Conservation (phyloP, 1,284 basidiomycete species). For the Puccinia hordei region DNA sequence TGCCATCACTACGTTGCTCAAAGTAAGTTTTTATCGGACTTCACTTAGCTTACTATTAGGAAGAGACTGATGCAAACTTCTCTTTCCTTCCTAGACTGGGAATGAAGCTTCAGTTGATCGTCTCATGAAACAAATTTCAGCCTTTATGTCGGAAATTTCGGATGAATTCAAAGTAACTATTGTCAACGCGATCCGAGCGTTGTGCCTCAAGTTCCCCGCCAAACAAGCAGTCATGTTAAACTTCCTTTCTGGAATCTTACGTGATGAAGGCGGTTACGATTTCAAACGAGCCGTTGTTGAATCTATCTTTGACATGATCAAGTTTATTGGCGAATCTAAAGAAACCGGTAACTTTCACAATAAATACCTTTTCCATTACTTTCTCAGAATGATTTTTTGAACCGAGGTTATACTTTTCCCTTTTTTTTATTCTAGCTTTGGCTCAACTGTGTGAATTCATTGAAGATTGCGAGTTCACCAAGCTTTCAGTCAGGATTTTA, state of each 20-base stretch:
- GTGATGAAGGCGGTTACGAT: slow-evolving; percentile 98
- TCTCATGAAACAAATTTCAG: slow-evolving; percentile 98
- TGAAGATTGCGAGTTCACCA: slow-evolving; percentile 99
- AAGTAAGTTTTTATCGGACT: slow-evolving; percentile 64
- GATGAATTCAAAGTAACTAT: slow-evolving; percentile 99
- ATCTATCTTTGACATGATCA: slow-evolving; percentile 99
- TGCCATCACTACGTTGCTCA: slow-evolving; percentile 96
- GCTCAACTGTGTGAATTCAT: slow-evolving; percentile 99
- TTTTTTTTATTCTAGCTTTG: slow-evolving; percentile 66
- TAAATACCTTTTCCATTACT: neutral
- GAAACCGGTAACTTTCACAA: slow-evolving; percentile 65
- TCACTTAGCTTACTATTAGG: slow-evolving; percentile 5
- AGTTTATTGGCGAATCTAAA: slow-evolving; percentile 91
- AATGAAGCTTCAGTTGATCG: slow-evolving; percentile 98
- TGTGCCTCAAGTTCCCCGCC: slow-evolving; percentile 96
- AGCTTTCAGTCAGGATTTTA: slow-evolving; percentile 93
- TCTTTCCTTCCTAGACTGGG: slow-evolving; percentile 69
- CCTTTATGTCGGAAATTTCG: slow-evolving; percentile 98
- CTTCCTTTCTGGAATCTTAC: slow-evolving; percentile 88
- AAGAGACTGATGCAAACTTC: slow-evolving; percentile 44
- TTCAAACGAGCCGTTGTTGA: slow-evolving; percentile 99
- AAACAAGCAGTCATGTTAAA: slow-evolving; percentile 94
- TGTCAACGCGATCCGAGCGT: slow-evolving; percentile 94
- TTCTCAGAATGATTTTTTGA: neutral
- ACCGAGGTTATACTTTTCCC: neutral